Conservation (phyloP, 768 basidiomycete species). For the Serendipita vermifera region DNA sequence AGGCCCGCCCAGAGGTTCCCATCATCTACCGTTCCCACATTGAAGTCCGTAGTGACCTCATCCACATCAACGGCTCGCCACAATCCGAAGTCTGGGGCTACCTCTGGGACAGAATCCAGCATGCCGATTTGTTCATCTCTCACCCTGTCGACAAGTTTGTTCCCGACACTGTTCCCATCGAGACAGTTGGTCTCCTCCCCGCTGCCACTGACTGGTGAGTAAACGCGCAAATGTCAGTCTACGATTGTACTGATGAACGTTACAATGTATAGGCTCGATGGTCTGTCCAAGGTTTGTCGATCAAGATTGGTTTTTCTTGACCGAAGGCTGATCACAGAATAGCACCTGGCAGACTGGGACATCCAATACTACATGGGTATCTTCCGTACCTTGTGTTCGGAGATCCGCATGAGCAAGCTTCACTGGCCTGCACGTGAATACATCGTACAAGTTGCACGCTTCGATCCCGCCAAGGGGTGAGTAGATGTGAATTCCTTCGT, state of each 20-base stretch:
- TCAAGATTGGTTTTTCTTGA: not conserved
- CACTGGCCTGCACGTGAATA: conserved; percentile 74
- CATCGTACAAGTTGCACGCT: conserved; percentile 84
- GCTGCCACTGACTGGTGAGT: conserved; percentile 76
- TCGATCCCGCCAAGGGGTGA: conserved; percentile 64
- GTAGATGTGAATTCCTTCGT: not conserved
- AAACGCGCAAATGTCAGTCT: conserved; percentile 24
- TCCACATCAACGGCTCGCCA: conserved; percentile 66
- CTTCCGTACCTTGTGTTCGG: conserved; percentile 61
- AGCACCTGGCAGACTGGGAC: conserved; percentile 69
- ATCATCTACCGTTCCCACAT: conserved; percentile 94
- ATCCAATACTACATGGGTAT: conserved; percentile 83
- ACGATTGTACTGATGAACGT: conserved; percentile 15
- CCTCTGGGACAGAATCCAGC: conserved; percentile 83
- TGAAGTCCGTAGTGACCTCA: conserved; percentile 76
- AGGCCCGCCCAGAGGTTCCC: conserved; percentile 68
- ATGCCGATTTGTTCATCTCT: conserved; percentile 86
- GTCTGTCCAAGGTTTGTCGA: conserved; percentile 55
- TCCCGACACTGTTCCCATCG: conserved; percentile 63
- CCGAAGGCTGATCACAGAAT: not conserved
- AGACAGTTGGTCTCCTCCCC: conserved; percentile 60
- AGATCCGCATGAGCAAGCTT: conserved; percentile 71
- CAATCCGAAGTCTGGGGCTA: conserved; percentile 92
- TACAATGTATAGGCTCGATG: conserved; percentile 54
- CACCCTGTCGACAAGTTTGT: conserved; percentile 94